Base-by-base conservation (phyloP, 2,329 filamentous ascomycete genomes). In the Neopestalotiopsis clavispora region DNA sequence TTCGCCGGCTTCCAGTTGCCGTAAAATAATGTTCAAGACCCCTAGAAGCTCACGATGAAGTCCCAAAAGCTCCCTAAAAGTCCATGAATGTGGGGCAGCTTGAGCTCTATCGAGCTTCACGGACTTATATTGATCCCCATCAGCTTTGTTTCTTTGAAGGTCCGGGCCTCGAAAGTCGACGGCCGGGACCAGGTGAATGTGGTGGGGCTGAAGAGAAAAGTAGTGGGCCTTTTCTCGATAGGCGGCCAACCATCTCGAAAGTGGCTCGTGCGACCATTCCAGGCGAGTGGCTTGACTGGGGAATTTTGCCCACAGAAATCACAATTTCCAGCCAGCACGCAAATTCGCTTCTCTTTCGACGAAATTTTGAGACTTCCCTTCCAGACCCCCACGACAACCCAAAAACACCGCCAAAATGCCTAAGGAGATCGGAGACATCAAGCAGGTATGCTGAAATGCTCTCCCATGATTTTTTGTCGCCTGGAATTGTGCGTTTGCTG, bases 391-490 rank as follows among this genome's bases (percentile, higher is more conserved):
- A 28, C 61, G 61, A 64, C 42, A 57, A 34, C n/a, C 56, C 34
- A 17, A 12, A 28, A 67, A 60, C 32, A 83, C 87, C 85, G 86
- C 86, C 93, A 97, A 87, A 86, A 99, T 99, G 96, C 95, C 96
- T 91, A 90, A 91, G 82, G 94, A 98, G 93, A 92, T 98, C 85
- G 93, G 91, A 83, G 96, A 98, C 84, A 98, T 98, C 91, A 98
- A 99, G 88, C 87, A 90, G 86, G 89, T 91, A 81, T 70, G 83
- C 10, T 38, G 74, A 61, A 61, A n/a, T 61, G 59, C 59, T 61
- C 30, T 74, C 64, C 28, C 28, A 38, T 14, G n/a, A 34, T 63
- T 42, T 42, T 14, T 34, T 17, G 2, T 6, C 17, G n/a, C 45
- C 7, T 20, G 17, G 17, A 52, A 58, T 68, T 57, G 64, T 59